Evolutionary conservation across 768 basidiomycete species (phyloP).

Genomic region (Phanerochaete sordida): DNA sequence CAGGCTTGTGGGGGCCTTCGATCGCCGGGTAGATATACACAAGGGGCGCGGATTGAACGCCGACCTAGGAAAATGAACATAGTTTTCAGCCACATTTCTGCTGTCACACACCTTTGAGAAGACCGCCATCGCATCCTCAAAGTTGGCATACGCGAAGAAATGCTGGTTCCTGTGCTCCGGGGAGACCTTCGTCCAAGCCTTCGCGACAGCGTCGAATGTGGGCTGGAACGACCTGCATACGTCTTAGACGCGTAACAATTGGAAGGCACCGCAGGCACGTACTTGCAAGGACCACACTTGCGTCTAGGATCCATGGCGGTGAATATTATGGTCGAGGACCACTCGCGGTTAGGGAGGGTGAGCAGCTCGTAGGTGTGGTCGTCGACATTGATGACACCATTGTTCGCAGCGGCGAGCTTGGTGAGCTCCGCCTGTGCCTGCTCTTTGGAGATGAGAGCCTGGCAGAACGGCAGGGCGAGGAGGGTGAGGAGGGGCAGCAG

Average conservation of each 20-base stretch:
- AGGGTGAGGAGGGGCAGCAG: slow-evolving; percentile 29
- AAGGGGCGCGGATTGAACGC: slow-evolving; percentile 80
- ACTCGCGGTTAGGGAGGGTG: slow-evolving; percentile 71
- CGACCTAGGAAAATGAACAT: slow-evolving; percentile 51
- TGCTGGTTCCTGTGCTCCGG: slow-evolving; percentile 67
- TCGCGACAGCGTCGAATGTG: slow-evolving; percentile 74
- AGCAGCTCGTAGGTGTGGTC: slow-evolving; percentile 73
- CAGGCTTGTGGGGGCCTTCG: slow-evolving; percentile 64
- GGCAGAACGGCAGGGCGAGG: slow-evolving; percentile 27
- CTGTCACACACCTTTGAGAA: slow-evolving; percentile 70
- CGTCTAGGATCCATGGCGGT: slow-evolving; percentile 82
- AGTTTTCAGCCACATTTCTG: background rate
- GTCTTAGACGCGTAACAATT: background rate
- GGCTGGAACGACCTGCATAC: slow-evolving; percentile 79
- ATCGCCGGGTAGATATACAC: slow-evolving; percentile 73
- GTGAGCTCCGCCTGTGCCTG: slow-evolving; percentile 53
- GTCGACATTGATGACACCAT: slow-evolving; percentile 83
- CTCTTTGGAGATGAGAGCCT: slow-evolving; percentile 25
- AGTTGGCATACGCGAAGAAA: slow-evolving; percentile 93
- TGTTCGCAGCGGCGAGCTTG: slow-evolving; percentile 63
- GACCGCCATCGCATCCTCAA: slow-evolving; percentile 66
- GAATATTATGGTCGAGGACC: slow-evolving; percentile 84
- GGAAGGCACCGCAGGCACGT: background rate
- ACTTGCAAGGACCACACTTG: slow-evolving; percentile 93
- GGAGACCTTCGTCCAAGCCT: slow-evolving; percentile 72